A percentile compares a stretch with the other conserved stretches of the same genome.
phyloP scores from a whole-genome alignment of 1,284 basidiomycete species.

The Malassezia pachydermatis region DNA sequence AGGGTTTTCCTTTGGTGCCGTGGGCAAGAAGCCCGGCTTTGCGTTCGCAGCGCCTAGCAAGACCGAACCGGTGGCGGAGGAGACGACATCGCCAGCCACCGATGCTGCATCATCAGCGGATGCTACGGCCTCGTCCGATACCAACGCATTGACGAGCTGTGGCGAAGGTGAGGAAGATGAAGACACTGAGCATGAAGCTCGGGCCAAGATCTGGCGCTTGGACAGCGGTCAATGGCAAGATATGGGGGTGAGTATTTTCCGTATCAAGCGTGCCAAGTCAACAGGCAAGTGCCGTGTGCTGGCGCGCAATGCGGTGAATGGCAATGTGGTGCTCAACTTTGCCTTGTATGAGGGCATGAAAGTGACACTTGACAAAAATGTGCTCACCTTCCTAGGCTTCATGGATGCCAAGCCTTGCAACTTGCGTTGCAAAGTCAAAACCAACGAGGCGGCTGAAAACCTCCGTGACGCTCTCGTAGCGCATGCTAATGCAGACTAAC shows the following conservation, averaged over 20 bases:
- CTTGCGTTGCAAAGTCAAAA: slow-evolving; percentile 39
- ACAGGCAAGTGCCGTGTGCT: slow-evolving; percentile 27
- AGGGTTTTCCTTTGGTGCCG: background rate
- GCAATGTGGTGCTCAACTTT: slow-evolving; percentile 39
- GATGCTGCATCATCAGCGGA: background rate
- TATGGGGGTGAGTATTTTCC: slow-evolving; percentile 33
- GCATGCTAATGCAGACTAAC: background rate
- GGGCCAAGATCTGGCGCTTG: slow-evolving; percentile 39
- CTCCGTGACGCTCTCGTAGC: slow-evolving; percentile 26
- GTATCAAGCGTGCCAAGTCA: slow-evolving; percentile 28
- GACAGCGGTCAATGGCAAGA: slow-evolving; percentile 35
- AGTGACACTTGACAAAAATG: slow-evolving; percentile 24
- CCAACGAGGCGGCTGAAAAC: slow-evolving; percentile 23
- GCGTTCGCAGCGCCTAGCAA: background rate
- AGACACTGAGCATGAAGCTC: slow-evolving; percentile 23
- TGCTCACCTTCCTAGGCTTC: slow-evolving; percentile 33
- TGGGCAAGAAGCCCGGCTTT: slow-evolving; percentile 7
- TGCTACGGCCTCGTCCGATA: no score
- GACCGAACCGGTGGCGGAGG: background rate
- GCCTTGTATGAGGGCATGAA: slow-evolving; percentile 25
- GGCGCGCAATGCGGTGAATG: slow-evolving; percentile 39
- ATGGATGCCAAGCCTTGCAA: slow-evolving; percentile 27
- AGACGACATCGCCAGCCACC: background rate
- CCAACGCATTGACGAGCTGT: slow-evolving; percentile 1
- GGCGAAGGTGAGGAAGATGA: slow-evolving; percentile 42